Conservation (phyloP, 2,329 filamentous ascomycete species). For the Neopestalotiopsis sp. region DNA sequence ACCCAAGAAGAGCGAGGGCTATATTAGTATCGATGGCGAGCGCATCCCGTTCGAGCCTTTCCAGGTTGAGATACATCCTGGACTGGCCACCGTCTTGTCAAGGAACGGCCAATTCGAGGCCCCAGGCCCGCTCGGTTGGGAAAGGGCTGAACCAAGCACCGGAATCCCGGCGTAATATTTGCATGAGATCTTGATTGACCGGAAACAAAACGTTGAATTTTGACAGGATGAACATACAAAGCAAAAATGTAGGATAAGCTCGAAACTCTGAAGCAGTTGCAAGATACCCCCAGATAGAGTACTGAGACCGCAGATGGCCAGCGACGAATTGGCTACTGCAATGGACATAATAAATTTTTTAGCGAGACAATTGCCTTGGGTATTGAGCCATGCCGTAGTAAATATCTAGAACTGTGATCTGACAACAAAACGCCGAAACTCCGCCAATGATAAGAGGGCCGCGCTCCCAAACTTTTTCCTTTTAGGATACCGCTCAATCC, state of each 20-base stretch:
- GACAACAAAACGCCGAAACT: constrained; percentile 18
- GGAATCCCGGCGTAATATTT: constrained; percentile 11
- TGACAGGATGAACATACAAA: not conserved
- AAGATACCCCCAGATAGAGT: constrained; percentile 19
- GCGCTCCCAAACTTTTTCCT: not conserved
- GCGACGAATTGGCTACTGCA: not conserved
- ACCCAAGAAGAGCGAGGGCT: constrained; percentile 75
- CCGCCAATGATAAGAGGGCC: not conserved
- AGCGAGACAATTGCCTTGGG: constrained; percentile 4
- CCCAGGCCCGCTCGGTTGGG: constrained; percentile 57
- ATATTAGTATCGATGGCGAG: constrained; percentile 95
- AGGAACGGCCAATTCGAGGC: constrained; percentile 76
- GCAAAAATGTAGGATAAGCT: not conserved
- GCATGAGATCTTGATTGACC: constrained; percentile 10
- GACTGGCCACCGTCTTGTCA: constrained; percentile 83
- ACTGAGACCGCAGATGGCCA: not conserved
- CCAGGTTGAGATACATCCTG: constrained; percentile 86
- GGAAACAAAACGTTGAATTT: not conserved
- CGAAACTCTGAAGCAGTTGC: not conserved
- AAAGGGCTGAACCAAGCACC: constrained; percentile 31
- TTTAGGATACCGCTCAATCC: constrained; percentile 48
- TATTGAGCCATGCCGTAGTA: constrained; percentile 10
- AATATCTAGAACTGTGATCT: constrained; percentile 20
- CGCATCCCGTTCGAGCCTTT: constrained; percentile 85
- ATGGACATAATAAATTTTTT: not conserved